These are phyloP conservation scores for Mastigamoeba balamuthi DNA, from an alignment of 78 protist species.

Conservation along the genomic window DNA sequence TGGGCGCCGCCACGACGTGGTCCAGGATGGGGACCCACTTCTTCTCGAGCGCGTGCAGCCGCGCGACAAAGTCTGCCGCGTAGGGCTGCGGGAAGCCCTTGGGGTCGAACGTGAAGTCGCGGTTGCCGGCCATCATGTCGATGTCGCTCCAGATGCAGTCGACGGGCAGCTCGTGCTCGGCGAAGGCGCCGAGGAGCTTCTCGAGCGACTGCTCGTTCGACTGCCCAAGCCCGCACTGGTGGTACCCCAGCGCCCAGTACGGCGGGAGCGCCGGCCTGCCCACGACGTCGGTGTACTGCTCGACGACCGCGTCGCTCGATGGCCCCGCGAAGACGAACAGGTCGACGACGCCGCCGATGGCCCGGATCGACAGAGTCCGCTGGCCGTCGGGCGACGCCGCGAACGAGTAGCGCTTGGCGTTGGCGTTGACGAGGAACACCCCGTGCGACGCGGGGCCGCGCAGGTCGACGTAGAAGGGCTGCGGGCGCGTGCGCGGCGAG, in stretches of 20 bases:
- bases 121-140: constrained; percentile 22
- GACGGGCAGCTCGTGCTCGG: background rate
- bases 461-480: constrained; percentile 17
- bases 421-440: constrained; percentile 11
- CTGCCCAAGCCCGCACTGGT: constrained; percentile 38
- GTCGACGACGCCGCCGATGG: constrained; percentile 37
- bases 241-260: constrained; percentile 32
- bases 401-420: background rate
- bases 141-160: constrained; percentile 28
- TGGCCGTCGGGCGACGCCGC: background rate
- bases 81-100: background rate
- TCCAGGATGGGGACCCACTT: constrained; percentile 4
- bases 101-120: constrained; percentile 41
- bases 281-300: constrained; percentile 13
- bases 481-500: too few species aligned
- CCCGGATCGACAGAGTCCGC: background rate
- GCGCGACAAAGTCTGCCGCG: background rate
- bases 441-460: background rate
- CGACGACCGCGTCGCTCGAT: constrained; percentile 1
- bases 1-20: background rate
- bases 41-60: background rate
- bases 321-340: constrained; percentile 6
- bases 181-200: constrained; percentile 2
- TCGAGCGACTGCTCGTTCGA: background rate
- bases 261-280: constrained; percentile 35